phyloP scores from a whole-genome alignment of 2,329 filamentous ascomycete species.

The Myriosclerotinia scirpicola region DNA sequence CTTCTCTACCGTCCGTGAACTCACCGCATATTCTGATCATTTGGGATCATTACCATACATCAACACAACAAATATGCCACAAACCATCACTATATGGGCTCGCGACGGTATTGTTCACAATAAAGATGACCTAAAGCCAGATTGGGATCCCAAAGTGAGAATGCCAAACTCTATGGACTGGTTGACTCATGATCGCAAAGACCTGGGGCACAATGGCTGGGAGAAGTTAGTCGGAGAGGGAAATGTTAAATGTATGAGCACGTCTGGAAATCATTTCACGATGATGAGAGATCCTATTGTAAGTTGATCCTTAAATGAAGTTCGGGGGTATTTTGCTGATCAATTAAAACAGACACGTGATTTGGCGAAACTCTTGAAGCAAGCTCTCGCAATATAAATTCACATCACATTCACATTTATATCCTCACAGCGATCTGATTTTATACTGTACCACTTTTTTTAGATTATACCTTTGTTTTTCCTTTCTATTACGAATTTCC shows the following conservation, averaged over 20 bases:
- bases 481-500: neutral
- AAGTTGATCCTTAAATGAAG: conserved; percentile 16
- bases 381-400: conserved; percentile 19
- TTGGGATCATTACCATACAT: conserved; percentile 65
- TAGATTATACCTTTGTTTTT: neutral
- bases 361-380: conserved; percentile 20
- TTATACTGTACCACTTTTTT: neutral
- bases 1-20: conserved; percentile 48
- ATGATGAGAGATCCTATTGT: conserved; percentile 34
- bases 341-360: conserved; percentile 12
- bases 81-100: conserved; percentile 67
- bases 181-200: conserved; percentile 68
- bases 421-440: neutral
- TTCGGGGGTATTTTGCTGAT: conserved; percentile 14
- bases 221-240: conserved; percentile 38
- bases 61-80: conserved; percentile 51
- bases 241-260: conserved; percentile 27
- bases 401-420: conserved; percentile 4
- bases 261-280: conserved; percentile 33
- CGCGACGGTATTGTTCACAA: conserved; percentile 66
- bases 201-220: conserved; percentile 70
- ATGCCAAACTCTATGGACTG: conserved; percentile 54
- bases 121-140: conserved; percentile 62
- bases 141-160: conserved; percentile 55
- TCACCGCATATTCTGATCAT: conserved; percentile 64